Evolutionary conservation across 495 filamentous ascomycete genomes (phyloP), one percentile per base, ranked within the genome.

Genomic region (Tuber magnatum): DNA sequence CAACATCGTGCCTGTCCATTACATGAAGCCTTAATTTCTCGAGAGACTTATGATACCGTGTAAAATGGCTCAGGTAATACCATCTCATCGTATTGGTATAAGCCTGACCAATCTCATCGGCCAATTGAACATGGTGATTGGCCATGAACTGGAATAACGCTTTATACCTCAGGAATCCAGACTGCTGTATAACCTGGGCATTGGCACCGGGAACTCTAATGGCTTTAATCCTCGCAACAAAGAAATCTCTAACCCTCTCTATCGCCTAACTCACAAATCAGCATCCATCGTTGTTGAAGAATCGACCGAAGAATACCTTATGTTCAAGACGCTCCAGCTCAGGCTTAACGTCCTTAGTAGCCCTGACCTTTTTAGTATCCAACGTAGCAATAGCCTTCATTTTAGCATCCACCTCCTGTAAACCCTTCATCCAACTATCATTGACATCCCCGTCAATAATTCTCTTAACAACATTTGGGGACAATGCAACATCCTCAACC

Each of bases 11-110:
- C 80, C 92, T 92, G 80, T 97, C 95, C 75, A 96, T 87, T 2
- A 86, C 84, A 76, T 97, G 92, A 20, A 97, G 80, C 79, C 92
- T 93, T 77, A 98, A 86, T 81, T 93, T 97, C 74, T 91, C 90
- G 0, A 99, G 88, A 0, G 94, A 88, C 75, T 90, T 89, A 71
- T 91, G 88, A 82, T 98, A 99, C 28, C 94, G 92, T 6, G 89
- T 91, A 83, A 99, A 99, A 83, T 97, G 91, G 75, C 91, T 94
- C 56, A 90, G 85, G 81, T 98, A 98, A 80, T 99, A 99, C 95
- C 95, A 99, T 68, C 94, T 89, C 94, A 99, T 97, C 12, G 95
- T 99, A 84, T 97, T 97, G 84, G 97, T 90, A 78, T 99, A 99
- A 10, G 95, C 95, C 84, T 94, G 92, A 32, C 89, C 89, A 78